Evolutionary conservation across 2,329 filamentous ascomycete species (phyloP).

Genomic region (Neopestalotiopsis rosae): DNA sequence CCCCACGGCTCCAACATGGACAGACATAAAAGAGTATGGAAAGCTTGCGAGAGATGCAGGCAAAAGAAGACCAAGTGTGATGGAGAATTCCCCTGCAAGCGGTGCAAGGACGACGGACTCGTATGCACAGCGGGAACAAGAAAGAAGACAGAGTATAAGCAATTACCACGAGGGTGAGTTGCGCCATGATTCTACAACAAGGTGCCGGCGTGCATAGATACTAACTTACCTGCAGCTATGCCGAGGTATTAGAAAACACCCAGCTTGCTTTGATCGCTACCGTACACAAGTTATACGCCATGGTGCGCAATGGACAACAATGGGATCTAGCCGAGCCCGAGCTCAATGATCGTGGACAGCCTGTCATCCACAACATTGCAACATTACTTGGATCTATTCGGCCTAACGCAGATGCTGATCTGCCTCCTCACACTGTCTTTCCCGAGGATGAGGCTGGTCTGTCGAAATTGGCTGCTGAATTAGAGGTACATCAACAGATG

Average conservation of each 20-base stretch:
- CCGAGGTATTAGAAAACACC: slow-evolving; percentile 69
- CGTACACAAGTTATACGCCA: slow-evolving; percentile 69
- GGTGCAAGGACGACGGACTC: slow-evolving; percentile 69
- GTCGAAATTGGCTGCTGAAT: slow-evolving; percentile 59
- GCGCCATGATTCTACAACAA: not conserved
- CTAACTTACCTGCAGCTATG: slow-evolving; percentile 52
- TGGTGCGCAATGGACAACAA: slow-evolving; percentile 62
- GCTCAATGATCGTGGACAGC: slow-evolving; percentile 66
- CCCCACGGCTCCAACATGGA: slow-evolving; percentile 48
- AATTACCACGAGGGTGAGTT: slow-evolving; percentile 64
- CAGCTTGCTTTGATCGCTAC: slow-evolving; percentile 69
- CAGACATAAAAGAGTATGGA: slow-evolving; percentile 70
- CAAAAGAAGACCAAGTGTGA: slow-evolving; percentile 77
- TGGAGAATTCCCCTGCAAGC: slow-evolving; percentile 69
- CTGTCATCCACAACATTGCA: slow-evolving; percentile 69
- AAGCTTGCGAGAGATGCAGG: slow-evolving; percentile 69
- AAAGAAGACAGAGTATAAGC: slow-evolving; percentile 74
- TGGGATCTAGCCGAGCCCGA: slow-evolving; percentile 70
- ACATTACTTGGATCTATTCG: slow-evolving; percentile 68
- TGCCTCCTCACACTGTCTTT: slow-evolving; percentile 63
- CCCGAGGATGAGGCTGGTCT: slow-evolving; percentile 66
- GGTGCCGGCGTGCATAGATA: slow-evolving; percentile 14
- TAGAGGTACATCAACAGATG: slow-evolving; percentile 51
- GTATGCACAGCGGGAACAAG: slow-evolving; percentile 67
- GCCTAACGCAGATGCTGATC: slow-evolving; percentile 64